Conservation (phyloP, 805 yeast genomes). For the Candida tallmaniae region DNA sequence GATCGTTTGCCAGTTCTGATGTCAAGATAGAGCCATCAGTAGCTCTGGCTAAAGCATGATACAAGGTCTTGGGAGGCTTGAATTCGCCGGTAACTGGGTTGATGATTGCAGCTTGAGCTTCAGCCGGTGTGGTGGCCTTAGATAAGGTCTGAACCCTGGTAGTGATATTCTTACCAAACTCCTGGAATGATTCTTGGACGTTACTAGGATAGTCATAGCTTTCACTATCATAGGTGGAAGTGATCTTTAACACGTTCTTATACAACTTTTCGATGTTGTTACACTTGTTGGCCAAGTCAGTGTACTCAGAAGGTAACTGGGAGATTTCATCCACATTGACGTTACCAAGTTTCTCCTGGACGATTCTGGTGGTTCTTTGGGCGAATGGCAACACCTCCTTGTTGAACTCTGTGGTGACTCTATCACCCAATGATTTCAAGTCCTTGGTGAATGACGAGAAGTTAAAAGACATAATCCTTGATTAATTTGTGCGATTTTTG, state of each 20-base stretch:
- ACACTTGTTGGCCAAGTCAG: constrained; percentile 39
- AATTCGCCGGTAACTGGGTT: constrained; percentile 36
- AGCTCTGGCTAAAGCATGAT: constrained; percentile 78
- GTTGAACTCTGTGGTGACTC: constrained; percentile 52
- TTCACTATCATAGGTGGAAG: constrained; percentile 62
- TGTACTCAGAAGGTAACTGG: constrained; percentile 78
- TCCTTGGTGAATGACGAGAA: constrained; percentile 39
- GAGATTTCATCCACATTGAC: constrained; percentile 62
- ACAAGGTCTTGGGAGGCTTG: constrained; percentile 72
- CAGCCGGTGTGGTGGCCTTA: constrained; percentile 71
- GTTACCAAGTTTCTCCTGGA: constrained; percentile 76
- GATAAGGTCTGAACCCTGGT: constrained; percentile 63
- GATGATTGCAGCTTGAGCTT: constrained; percentile 69
- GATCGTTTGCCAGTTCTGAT: constrained; percentile 38
- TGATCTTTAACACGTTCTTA: constrained; percentile 38
- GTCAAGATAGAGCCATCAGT: constrained; percentile 50
- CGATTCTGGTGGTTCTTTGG: constrained; percentile 71
- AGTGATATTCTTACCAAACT: constrained; percentile 62
- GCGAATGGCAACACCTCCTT: constrained; percentile 58
- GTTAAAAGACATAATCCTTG: constrained; percentile 46
- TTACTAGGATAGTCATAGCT: constrained; percentile 81
- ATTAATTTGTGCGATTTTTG: too few species aligned
- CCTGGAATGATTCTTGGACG: constrained; percentile 69
- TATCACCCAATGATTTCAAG: constrained; percentile 36
- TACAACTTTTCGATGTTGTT: constrained; percentile 39